A percentile compares a stretch with the other conserved stretches of the same genome.
Conservation (phyloP, 352 stramenopile species). For the Pythium monospermum region DNA sequence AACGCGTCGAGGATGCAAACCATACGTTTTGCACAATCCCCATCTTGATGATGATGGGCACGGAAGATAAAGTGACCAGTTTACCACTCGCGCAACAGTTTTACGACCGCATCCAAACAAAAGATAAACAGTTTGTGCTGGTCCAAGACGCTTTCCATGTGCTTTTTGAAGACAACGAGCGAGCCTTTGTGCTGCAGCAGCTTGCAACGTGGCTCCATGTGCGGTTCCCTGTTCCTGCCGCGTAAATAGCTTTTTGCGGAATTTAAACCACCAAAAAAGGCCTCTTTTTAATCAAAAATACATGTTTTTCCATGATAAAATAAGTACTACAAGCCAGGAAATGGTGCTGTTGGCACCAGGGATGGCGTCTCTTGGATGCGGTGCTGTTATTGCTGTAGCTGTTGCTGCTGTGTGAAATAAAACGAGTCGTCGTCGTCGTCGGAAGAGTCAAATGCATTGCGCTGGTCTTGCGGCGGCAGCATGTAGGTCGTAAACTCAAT, state of each 20-base stretch:
- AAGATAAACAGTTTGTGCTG: conserved; percentile 56
- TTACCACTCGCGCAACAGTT: conserved; percentile 42
- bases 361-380: too few relatives aligned
- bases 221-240: conserved; percentile 30
- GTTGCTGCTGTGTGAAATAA: not conserved
- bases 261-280: too few relatives aligned
- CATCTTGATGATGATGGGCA: conserved; percentile 17
- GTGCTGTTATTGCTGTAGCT: not conserved
- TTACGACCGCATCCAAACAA: conserved; percentile 27
- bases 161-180: conserved; percentile 59
- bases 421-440: too few relatives aligned
- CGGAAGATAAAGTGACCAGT: conserved; percentile 19
- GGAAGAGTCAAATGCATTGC: conserved; percentile 4
- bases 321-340: too few relatives aligned
- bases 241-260: too few relatives aligned
- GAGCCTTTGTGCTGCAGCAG: conserved; percentile 38
- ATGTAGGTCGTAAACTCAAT: conserved; percentile 87
- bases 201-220: conserved; percentile 41
- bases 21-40: conserved; percentile 13
- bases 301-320: too few relatives aligned
- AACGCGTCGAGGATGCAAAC: conserved; percentile 6
- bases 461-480: conserved; percentile 52
- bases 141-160: conserved; percentile 51
- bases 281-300: too few relatives aligned
- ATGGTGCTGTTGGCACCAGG: too few relatives aligned